A percentile compares a stretch with the other conserved stretches of the same genome.
Conservation (phyloP, 768 basidiomycete species). For the Pleurotus platypus region DNA sequence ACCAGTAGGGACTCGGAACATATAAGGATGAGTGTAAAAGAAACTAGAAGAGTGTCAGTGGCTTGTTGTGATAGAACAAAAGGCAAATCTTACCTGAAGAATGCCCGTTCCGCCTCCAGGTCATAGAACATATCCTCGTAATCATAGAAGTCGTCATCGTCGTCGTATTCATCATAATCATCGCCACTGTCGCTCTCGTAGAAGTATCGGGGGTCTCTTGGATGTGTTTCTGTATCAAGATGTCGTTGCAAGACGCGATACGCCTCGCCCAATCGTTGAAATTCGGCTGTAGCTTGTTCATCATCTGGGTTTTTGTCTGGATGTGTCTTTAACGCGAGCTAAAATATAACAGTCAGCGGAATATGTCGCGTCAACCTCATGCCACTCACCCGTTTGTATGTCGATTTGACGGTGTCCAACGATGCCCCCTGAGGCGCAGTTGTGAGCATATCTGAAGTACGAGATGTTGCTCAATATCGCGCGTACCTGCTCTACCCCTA, state of each 20-base stretch:
- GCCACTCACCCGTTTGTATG: conserved; percentile 61
- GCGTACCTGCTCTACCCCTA: conserved; percentile 55
- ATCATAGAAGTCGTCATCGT: conserved; percentile 29
- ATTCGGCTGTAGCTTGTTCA: conserved; percentile 60
- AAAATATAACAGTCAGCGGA: neutral
- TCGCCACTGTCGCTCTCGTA: conserved; percentile 22
- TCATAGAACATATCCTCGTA: conserved; percentile 23
- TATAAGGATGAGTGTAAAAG: conserved; percentile 3
- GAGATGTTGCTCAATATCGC: neutral
- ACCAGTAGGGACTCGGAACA: neutral
- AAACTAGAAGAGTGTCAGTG: neutral
- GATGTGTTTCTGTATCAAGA: conserved; percentile 34
- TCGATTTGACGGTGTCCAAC: conserved; percentile 59
- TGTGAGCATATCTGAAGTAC: conserved; percentile 10
- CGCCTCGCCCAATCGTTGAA: conserved; percentile 67
- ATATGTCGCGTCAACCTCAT: neutral
- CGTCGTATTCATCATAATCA: conserved; percentile 28
- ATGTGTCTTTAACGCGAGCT: conserved; percentile 67
- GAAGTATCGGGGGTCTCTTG: conserved; percentile 13
- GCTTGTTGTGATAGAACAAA: neutral
- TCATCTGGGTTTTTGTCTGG: conserved; percentile 76
- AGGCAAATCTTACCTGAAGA: neutral
- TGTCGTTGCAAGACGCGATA: conserved; percentile 60
- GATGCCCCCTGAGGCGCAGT: conserved; percentile 44
- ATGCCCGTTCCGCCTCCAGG: conserved; percentile 31